These are phyloP conservation scores for Chytridium lagenaria DNA, from an alignment of 371 early-diverging fungal genomes.

Conservation along the genomic window DNA sequence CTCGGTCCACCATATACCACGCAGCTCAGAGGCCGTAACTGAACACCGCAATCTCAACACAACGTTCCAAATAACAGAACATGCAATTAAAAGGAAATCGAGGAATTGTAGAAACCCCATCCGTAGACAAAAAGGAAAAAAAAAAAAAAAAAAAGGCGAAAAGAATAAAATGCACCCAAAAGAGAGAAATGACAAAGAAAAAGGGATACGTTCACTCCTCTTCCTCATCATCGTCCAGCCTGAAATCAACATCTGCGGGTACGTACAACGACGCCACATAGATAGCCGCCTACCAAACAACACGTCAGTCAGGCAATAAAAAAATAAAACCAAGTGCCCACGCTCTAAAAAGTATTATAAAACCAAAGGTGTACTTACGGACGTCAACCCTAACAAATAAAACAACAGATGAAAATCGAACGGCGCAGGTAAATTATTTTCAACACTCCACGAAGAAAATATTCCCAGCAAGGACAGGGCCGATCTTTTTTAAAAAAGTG, in stretches of 20 bases:
- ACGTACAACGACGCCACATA: slow-evolving; percentile 15
- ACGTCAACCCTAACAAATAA: slow-evolving; percentile 22
- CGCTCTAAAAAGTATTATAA: background rate
- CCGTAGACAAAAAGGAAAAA: no score
- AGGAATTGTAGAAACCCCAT: no score
- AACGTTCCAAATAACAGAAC: no score
- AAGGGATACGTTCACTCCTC: no score
- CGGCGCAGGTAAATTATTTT: slow-evolving; percentile 18
- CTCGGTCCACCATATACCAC: no score
- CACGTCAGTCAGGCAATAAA: background rate
- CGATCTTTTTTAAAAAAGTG: slow-evolving; percentile 20
- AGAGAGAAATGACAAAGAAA: no score
- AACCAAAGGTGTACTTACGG: background rate
- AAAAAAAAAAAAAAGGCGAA: no score
- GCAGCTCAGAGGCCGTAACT: no score
- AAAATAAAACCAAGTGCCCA: background rate
- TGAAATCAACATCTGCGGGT: slow-evolving; percentile 12
- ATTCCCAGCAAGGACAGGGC: slow-evolving; percentile 32
- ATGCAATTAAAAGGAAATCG: no score
- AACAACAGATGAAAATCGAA: slow-evolving; percentile 42
- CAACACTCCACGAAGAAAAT: slow-evolving; percentile 37
- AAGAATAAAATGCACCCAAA: no score
- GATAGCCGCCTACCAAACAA: slow-evolving; percentile 10
- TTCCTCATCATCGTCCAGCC: slow-evolving; percentile 12
- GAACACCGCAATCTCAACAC: no score